Conservation (phyloP, 2,329 filamentous ascomycete genomes). For the Amauroascus verrucosus region DNA sequence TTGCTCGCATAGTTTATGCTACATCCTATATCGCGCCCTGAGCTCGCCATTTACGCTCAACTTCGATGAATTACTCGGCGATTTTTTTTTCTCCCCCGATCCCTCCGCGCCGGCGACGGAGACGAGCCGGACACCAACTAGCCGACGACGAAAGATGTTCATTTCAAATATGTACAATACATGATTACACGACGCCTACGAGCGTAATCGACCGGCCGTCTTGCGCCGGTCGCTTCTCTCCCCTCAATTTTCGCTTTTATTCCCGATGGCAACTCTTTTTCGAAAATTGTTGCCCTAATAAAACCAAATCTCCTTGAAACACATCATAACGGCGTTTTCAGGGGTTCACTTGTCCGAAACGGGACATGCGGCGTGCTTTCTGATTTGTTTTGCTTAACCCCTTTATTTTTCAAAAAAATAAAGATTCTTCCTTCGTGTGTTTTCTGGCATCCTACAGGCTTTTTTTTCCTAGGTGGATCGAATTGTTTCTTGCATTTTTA, state of each 20-base stretch:
- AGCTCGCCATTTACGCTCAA: background rate
- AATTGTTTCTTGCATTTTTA: background rate
- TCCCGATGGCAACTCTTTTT: too few species aligned
- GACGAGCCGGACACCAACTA: background rate
- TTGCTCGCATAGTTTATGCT: too few species aligned
- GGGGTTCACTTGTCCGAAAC: too few species aligned
- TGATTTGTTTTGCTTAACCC: too few species aligned
- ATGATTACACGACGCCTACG: background rate
- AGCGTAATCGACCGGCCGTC: background rate
- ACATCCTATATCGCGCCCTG: background rate
- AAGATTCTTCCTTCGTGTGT: too few species aligned
- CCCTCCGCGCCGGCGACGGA: background rate
- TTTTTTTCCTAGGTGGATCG: too few species aligned
- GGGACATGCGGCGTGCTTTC: too few species aligned
- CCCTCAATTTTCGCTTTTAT: background rate
- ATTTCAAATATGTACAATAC: slow-evolving; percentile 1
- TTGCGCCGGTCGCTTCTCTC: background rate
- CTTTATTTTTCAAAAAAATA: too few species aligned
- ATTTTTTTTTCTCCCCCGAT: background rate
- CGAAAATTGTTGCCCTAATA: too few species aligned
- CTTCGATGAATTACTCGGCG: background rate
- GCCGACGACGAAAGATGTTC: background rate
- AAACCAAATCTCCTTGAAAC: too few species aligned
- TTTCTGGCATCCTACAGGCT: too few species aligned
- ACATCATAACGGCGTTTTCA: too few species aligned